Percentiles rank a stretch among this genome's conserved stretches.
Evolutionary conservation across 257 asterid genomes (phyloP).

Genomic region (Ophiorrhiza pumila): DNA sequence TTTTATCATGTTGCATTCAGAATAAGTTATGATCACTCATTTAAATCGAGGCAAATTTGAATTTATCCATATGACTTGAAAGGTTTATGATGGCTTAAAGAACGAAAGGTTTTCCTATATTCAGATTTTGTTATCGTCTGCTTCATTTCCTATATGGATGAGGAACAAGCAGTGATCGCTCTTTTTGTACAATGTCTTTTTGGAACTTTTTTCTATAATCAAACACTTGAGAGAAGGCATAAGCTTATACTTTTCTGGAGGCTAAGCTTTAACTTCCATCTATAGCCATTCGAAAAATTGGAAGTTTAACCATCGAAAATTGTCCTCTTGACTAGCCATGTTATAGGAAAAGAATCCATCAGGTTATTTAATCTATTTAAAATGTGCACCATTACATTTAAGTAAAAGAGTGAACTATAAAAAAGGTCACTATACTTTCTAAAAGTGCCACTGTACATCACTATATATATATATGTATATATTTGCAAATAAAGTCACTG

Average conservation of each 20-base stretch:
- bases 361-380: too few relatives aligned
- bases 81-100: neutral
- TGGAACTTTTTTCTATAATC: neutral
- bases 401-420: too few relatives aligned
- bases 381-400: too few relatives aligned
- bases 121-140: neutral
- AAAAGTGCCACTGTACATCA: too few relatives aligned
- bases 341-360: neutral
- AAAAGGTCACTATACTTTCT: too few relatives aligned
- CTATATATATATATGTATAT: too few relatives aligned
- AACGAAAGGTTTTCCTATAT: neutral
- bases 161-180: neutral
- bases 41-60: neutral
- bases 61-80: neutral
- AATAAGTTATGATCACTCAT: neutral
- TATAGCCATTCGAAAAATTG: neutral
- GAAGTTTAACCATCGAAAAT: neutral
- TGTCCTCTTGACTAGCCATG: neutral
- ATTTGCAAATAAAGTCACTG: too few relatives aligned
- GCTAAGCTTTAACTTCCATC: neutral
- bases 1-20: conserved; percentile 3
- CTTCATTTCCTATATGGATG: neutral
- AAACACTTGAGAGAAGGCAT: neutral
- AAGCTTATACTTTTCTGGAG: neutral
- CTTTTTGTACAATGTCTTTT: neutral